Evolutionary conservation across 345 rosid genomes (phyloP).

Genomic region (Pugionium cornutum): DNA sequence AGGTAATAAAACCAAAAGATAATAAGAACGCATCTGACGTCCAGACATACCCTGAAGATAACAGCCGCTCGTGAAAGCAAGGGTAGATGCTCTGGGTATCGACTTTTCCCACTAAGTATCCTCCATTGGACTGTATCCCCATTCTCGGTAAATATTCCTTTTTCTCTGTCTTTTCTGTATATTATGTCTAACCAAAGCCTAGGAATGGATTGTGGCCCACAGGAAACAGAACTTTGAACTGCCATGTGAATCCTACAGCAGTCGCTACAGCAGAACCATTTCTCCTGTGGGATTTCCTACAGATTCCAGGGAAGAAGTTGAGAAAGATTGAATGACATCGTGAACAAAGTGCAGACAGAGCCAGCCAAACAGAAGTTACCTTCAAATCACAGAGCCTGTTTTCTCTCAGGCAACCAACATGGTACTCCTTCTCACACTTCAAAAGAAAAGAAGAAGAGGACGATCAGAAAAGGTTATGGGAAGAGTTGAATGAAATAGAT

Average conservation of each 20-base stretch:
- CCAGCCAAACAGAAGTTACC: conserved; percentile 50
- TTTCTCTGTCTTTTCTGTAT: conserved; percentile 64
- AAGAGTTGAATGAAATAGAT: conserved; percentile 15
- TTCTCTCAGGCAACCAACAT: conserved; percentile 88
- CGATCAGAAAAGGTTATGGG: conserved; percentile 29
- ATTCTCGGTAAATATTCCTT: conserved; percentile 54
- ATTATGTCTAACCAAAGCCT: conserved; percentile 54
- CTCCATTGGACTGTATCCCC: conserved; percentile 65
- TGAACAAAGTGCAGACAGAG: conserved; percentile 10
- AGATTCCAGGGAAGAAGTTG: conserved; percentile 19
- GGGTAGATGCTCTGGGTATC: conserved; percentile 61
- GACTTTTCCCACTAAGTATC: conserved; percentile 81
- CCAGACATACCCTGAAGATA: conserved; percentile 75
- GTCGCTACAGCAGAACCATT: conserved; percentile 89
- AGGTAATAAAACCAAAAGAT: neutral
- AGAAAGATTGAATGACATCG: conserved; percentile 26
- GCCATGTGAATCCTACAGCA: conserved; percentile 66
- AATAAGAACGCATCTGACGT: conserved; percentile 11
- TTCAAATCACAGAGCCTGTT: conserved; percentile 73
- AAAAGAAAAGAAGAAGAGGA: conserved; percentile 26
- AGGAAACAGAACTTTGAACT: conserved; percentile 61
- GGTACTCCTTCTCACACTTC: conserved; percentile 96
- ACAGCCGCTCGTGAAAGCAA: conserved; percentile 77
- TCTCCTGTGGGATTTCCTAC: conserved; percentile 79
- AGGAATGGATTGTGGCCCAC: conserved; percentile 61